phyloP scores from a whole-genome alignment of 2,329 filamentous ascomycete genomes.

The Colletotrichum sp. region DNA sequence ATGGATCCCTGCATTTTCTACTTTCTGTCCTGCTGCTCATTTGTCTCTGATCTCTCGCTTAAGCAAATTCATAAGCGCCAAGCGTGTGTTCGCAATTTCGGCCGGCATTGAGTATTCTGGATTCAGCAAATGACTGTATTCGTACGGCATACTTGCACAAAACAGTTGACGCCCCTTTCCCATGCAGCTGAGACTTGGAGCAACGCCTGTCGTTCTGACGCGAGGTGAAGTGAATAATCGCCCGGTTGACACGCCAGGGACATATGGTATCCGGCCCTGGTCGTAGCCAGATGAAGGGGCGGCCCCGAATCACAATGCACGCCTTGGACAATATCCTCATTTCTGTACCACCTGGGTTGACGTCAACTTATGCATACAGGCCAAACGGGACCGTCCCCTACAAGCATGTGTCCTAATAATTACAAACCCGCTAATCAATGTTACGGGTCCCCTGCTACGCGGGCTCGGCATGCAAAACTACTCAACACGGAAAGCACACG shows the following conservation, averaged over 20 bases:
- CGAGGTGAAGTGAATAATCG: neutral
- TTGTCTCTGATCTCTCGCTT: neutral
- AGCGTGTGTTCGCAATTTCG: neutral
- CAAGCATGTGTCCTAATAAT: neutral
- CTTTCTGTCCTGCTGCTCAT: neutral
- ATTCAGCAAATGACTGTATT: neutral
- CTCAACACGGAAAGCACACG: neutral
- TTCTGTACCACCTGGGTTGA: neutral
- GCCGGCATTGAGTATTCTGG: neutral
- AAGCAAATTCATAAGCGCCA: neutral
- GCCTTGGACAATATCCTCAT: neutral
- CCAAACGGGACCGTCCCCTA: neutral
- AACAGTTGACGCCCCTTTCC: neutral
- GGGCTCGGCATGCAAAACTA: neutral
- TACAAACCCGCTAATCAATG: neutral
- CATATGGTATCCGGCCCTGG: neutral
- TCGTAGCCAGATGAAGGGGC: neutral
- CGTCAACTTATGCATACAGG: neutral
- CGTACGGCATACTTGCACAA: neutral
- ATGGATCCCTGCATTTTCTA: neutral
- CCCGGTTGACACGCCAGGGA: neutral
- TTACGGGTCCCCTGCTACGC: neutral
- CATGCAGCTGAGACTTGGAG: neutral
- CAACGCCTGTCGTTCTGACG: neutral
- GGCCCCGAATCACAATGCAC: neutral